Percentiles rank a stretch among this genome's conserved stretches.
These are phyloP conservation scores for Miamiensis avidus DNA, from an alignment of 169 alveolate genomes.

Conservation along the genomic window DNA sequence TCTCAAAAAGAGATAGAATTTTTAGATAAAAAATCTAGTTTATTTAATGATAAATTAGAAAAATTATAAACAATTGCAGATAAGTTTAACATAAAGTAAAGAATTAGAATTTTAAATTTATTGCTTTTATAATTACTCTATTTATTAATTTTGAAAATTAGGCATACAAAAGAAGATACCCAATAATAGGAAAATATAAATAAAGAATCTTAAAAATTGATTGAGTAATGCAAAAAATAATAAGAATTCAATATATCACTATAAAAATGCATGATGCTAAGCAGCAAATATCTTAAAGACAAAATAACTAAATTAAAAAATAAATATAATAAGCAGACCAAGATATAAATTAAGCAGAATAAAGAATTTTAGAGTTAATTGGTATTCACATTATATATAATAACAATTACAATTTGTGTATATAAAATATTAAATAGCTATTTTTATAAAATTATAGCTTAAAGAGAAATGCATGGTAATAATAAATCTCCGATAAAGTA, in stretches of 20 bases:
- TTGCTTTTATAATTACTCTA: no score
- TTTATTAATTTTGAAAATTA: no score
- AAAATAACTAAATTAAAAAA: no score
- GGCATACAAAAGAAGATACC: neutral
- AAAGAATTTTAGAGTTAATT: neutral
- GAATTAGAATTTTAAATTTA: neutral
- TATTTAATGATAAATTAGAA: neutral
- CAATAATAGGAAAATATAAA: neutral
- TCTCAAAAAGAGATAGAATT: neutral
- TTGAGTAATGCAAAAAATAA: neutral
- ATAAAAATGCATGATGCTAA: neutral
- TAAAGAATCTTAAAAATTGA: neutral
- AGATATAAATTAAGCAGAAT: neutral
- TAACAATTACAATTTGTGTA: no score
- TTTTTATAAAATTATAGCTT: no score
- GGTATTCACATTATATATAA: no score
- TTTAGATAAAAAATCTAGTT: no score
- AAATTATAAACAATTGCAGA: neutral
- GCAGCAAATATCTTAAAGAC: neutral
- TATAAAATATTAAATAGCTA: no score
- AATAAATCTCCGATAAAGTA: no score
- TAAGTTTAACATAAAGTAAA: neutral
- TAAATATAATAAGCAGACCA: neutral
- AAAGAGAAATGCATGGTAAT: no score
- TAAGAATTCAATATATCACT: no score